Base-by-base conservation (phyloP, 352 stramenopile genomes). In the Phytophthora pinifolia region DNA sequence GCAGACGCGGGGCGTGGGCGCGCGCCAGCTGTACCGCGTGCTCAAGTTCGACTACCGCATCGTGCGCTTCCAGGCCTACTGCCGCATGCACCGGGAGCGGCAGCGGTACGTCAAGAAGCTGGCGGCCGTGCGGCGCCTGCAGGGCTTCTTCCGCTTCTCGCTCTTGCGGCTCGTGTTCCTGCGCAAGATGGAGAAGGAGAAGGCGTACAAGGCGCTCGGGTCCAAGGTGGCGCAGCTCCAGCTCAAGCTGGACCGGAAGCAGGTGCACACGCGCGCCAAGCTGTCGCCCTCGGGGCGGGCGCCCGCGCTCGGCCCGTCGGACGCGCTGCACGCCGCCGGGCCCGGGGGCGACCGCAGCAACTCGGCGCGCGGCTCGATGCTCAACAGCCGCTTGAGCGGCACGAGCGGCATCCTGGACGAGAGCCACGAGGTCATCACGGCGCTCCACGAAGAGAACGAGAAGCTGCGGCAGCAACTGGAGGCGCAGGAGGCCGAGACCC, bases 341-440 rank as follows among this genome's bases (percentile, higher is more conserved):
- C 22, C 41, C 4, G 54, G 55, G 15, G 65, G 46, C 27, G 61
- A 70, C 9, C 37, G 60, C 4, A 57, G 64, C 0, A 68, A 49
- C n/a, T 80, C 73, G n/a, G 58, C 62, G 6, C 65, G 77, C 12
- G 64, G 69, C 1, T 88, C 80, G 30, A 82, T 82, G 63, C 41
- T 79, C n/a, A 70, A 72, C 39, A 72, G 56, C 48, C 78, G 81
- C 7, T 81, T 85, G 51, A 89, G 76, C 32, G 70, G 54, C 7
- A 85, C 73, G 22, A 93, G 77, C 41, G 81, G 83, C 10, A 92
- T 94, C 46, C 50, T 94, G 9, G 82, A 94, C 20, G 84, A 94
- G 50, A 91, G 79, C 44, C 79, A 92, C 49, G 82, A 94, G 65
- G 84, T 94, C n/a, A 90, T 94, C 31, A 92, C 80, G 2, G 83